Evolutionary conservation across 306 rosid genomes (phyloP).

Genomic region (Cicer judaicum): DNA sequence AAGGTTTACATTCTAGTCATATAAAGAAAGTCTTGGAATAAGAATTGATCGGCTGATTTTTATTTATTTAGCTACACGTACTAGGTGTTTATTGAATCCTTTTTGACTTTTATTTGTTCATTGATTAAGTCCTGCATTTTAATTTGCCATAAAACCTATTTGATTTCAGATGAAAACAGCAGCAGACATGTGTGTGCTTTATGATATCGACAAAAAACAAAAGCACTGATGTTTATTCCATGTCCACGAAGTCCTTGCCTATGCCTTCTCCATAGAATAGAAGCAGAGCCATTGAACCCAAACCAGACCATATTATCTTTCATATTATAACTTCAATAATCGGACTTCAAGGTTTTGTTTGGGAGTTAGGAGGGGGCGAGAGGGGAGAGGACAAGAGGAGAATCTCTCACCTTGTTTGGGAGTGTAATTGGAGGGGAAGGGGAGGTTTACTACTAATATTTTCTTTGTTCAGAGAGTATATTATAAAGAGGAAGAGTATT

Average conservation of each 20-base stretch:
- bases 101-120: conserved; percentile 30
- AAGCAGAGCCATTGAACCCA: background rate
- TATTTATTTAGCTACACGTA: conserved; percentile 16
- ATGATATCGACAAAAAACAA: conserved; percentile 71
- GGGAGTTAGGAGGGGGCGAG: background rate
- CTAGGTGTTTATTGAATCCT: background rate
- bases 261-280: background rate
- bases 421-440: background rate
- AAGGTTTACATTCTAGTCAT: conserved; percentile 21
- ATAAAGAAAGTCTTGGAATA: conserved; percentile 6
- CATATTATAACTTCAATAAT: conserved; percentile 14
- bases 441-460: background rate
- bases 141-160: conserved; percentile 15
- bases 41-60: conserved; percentile 10
- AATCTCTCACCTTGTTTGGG: background rate
- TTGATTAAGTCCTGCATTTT: conserved; percentile 28
- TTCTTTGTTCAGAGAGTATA: background rate
- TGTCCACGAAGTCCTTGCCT: conserved; percentile 13
- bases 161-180: conserved; percentile 86
- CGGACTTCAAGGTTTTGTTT: conserved; percentile 13
- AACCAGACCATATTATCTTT: conserved; percentile 1
- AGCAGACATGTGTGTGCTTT: conserved; percentile 74
- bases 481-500: background rate
- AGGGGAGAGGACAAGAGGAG: background rate
- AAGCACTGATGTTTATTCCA: conserved; percentile 54